Evolutionary conservation across 108 stramenopile species (phyloP), one percentile per base, ranked within the genome.

Genomic region (Cyclostephanos tholiformis): DNA sequence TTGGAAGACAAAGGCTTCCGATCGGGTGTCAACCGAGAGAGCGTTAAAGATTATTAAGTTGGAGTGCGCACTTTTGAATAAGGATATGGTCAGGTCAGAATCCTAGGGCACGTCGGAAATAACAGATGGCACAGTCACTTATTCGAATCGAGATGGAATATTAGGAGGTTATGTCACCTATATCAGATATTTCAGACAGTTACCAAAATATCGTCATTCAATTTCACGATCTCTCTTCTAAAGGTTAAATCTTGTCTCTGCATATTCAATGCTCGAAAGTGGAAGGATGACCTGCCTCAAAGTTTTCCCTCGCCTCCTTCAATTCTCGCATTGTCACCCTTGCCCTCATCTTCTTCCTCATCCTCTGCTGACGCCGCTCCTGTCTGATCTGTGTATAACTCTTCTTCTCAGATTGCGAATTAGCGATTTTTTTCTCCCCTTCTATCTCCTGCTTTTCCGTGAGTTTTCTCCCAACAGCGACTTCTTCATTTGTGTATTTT

Each of bases 41-140:
- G 90, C 90, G 14, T 80, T 94, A 39, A 88, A 89, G 68, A 88
- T 90, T 16, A 90, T 94, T 63, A 87, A 86, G 77, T 61, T 91
- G 86, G 93, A 94, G 75, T 87, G 87, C 76, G 89, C 93, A 11
- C 74, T 94, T 17, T 77, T 89, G 75, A 91, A 94, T 65, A 85
- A 91, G 63, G 84, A 69, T 58, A 67, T 93, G 81, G 75, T 77
- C 16, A 51, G 68, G 43, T 74, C 46, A 22, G 48, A 26, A 48
- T 63, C 49, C 41, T 60, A 71, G 32, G 20, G 39, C 7, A 3
- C 20, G 11, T 64, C 13, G 39, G 27, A 22, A 0, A 20, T 26
- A 48, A 68, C 50, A 20, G 32, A 48, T 52, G 1, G 12, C 9
- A 0, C 14, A 30, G 14, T 59, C 30, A 32, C 35, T 61, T n/a